Evolutionary conservation across 2,329 filamentous ascomycete genomes (phyloP), one percentile per base, ranked within the genome.

Genomic region (Alternaria hordeiaustralica): DNA sequence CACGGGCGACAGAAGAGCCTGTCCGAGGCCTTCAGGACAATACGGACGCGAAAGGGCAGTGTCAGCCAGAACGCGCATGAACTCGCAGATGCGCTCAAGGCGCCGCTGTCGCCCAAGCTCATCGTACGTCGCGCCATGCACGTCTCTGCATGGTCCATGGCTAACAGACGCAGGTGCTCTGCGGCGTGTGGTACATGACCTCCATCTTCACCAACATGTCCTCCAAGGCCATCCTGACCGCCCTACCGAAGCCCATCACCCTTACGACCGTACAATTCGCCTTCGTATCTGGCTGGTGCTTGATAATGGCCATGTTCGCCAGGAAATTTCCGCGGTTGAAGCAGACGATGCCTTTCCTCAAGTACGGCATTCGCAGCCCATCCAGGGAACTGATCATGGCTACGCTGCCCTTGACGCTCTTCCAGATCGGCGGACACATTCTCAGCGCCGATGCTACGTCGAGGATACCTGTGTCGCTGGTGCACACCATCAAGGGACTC

Each of bases 401-500:
- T 1, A 97, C 95, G 0, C 84, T 98, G n/a, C 96, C 96, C 18
- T 85, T 99, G 33, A 95, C 96, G 1, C 87, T 91, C 26, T 99
- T 99, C 80, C 94, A 97, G 80, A 92, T 99, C 55, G 91, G 91
- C 36, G 96, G 96, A 6, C 96, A 99, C 80, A 91, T 99, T 44
- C 85, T 98, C 47, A 97, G 93, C 79, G 97, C 95, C 6, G 96
- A 94, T 68, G 95, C 96, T 26, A 99, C 95, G 30, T 91, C 93
- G 55, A 92, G 94, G 78, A 98, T 99, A 58, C 95, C 96, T 0
- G 96, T 99, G 2, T 98, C 96, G 7, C 87, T 99, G 36, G 96
- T 99, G 4, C 96, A 99, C 81, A 99, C 96, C 1, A 98, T 99
- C 82, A 99, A 99, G 83, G 96, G 96, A 8, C 88, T 99, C 25